These are phyloP conservation scores for Coniosporium tulheliwenetii DNA, from an alignment of 2,329 filamentous ascomycete genomes.

Conservation along the genomic window DNA sequence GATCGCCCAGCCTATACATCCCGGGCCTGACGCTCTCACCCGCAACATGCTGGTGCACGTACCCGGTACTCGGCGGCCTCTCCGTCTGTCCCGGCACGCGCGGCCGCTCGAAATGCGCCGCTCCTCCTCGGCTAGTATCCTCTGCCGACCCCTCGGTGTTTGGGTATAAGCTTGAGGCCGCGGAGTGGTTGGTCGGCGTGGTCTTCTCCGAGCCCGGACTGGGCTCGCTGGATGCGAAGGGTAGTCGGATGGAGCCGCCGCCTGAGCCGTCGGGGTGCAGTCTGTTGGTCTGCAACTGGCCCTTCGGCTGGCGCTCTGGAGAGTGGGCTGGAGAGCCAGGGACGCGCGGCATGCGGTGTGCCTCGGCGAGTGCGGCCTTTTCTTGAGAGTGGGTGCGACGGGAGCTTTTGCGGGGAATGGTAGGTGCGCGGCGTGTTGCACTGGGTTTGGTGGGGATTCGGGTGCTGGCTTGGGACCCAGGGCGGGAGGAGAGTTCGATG, in stretches of 20 bases:
- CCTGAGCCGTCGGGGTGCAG: too few relatives aligned
- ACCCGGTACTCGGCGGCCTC: constrained; percentile 19
- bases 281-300: too few relatives aligned
- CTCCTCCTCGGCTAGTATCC: neutral
- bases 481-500: constrained; percentile 48
- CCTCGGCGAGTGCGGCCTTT: too few relatives aligned
- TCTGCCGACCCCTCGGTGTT: neutral
- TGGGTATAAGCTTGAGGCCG: neutral
- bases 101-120: neutral
- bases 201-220: neutral
- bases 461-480: constrained; percentile 42
- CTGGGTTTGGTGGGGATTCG: constrained; percentile 30
- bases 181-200: neutral
- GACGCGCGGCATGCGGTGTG: too few relatives aligned
- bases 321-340: too few relatives aligned
- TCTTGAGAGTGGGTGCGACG: constrained; percentile 8
- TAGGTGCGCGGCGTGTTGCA: constrained; percentile 16
- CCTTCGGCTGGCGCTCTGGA: too few relatives aligned
- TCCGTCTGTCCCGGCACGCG: constrained; percentile 4
- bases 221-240: neutral
- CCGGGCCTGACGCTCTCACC: constrained; percentile 18
- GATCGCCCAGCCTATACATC: neutral
- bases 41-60: constrained; percentile 21
- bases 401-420: constrained; percentile 10
- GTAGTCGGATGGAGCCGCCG: neutral